Conservation (phyloP, 73 alveolate genomes). For the Tetrahymena borealis region DNA sequence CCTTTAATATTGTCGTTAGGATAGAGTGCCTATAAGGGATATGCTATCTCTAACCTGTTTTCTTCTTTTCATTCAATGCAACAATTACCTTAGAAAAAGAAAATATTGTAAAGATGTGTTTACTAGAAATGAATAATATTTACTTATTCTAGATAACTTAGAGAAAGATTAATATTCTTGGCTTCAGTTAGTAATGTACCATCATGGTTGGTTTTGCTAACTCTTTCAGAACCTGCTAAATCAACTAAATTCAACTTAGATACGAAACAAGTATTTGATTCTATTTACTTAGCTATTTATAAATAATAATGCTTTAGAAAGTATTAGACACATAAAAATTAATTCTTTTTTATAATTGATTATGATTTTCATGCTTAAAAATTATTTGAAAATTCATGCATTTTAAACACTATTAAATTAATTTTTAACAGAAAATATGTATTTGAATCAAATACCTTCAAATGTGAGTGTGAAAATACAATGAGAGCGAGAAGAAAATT, state of each 20-base stretch:
- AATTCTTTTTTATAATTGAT: not conserved
- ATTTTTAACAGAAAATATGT: too few species aligned
- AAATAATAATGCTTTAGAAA: too few species aligned
- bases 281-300: not conserved
- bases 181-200: constrained; percentile 86
- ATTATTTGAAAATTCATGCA: too few species aligned
- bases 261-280: constrained; percentile 22
- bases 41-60: constrained; percentile 79
- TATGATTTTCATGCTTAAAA: not conserved
- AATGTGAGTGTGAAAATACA: constrained; percentile 88
- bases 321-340: not conserved
- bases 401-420: too few species aligned
- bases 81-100: constrained; percentile 55
- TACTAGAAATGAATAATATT: not conserved
- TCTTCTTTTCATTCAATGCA: constrained; percentile 83
- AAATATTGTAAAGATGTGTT: not conserved
- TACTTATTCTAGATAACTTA: constrained; percentile 81
- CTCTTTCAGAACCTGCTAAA: constrained; percentile 94
- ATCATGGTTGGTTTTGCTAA: constrained; percentile 75
- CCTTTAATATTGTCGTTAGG: constrained; percentile 92
- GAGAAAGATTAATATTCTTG: constrained; percentile 76
- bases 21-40: constrained; percentile 94
- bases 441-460: constrained; percentile 78
- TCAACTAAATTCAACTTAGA: constrained; percentile 82
- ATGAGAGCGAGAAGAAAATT: constrained; percentile 86